These are phyloP conservation scores for Xerocomellus intermedius DNA, from an alignment of 768 basidiomycete species.

Conservation along the genomic window DNA sequence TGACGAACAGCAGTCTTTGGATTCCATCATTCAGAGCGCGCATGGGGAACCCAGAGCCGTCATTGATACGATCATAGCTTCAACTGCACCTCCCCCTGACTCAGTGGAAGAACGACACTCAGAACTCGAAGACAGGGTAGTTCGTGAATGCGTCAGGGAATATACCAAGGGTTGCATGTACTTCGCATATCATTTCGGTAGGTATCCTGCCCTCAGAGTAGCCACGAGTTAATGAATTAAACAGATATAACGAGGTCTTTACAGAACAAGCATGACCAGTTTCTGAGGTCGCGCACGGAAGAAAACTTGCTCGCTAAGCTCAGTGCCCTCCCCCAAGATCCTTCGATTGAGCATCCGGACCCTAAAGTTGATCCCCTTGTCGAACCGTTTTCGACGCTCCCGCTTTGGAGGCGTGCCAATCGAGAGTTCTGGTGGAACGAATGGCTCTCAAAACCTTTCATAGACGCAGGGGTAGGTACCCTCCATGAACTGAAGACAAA, in stretches of 20 bases:
- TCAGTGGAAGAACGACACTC: constrained; percentile 65
- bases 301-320: constrained; percentile 60
- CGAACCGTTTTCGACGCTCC: constrained; percentile 76
- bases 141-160: constrained; percentile 74
- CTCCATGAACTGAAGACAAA: background rate
- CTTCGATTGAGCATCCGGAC: constrained; percentile 21
- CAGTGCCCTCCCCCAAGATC: constrained; percentile 45
- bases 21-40: constrained; percentile 43
- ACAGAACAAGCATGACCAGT: constrained; percentile 73
- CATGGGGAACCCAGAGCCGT: constrained; percentile 52
- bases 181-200: constrained; percentile 85
- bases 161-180: constrained; percentile 88
- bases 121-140: constrained; percentile 81
- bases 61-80: constrained; percentile 55
- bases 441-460: constrained; percentile 76
- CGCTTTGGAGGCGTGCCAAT: constrained; percentile 90
- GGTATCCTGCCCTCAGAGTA: constrained; percentile 11
- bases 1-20: constrained; percentile 27
- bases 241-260: constrained; percentile 81
- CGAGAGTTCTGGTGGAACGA: constrained; percentile 97
- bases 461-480: constrained; percentile 76
- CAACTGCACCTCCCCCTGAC: constrained; percentile 59
- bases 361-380: constrained; percentile 51
- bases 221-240: background rate
- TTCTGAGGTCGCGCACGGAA: constrained; percentile 55